Conservation (phyloP, 1,139 yeast species). For the Debaryomyces sp. region DNA sequence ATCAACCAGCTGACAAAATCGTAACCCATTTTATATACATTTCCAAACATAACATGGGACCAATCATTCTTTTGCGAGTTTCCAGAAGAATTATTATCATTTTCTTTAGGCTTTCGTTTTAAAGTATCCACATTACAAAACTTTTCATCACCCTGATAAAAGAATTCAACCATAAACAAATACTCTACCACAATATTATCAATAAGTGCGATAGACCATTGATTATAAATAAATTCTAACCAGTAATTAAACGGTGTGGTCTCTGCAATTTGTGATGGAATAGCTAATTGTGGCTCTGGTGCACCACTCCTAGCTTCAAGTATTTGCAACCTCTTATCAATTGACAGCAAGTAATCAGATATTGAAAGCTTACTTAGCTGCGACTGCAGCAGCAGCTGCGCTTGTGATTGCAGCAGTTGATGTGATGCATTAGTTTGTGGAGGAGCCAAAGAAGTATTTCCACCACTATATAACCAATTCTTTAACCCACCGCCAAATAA, state of each 20-base stretch:
- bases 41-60: conserved; percentile 55
- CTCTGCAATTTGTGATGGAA: conserved; percentile 87
- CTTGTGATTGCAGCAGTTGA: background rate
- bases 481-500: conserved; percentile 31
- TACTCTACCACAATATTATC: conserved; percentile 84
- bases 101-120: conserved; percentile 7
- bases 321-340: conserved; percentile 56
- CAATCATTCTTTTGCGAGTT: conserved; percentile 39
- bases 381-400: background rate
- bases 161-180: conserved; percentile 72
- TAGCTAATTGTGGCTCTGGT: conserved; percentile 59
- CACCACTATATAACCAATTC: conserved; percentile 25
- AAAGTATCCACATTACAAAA: conserved; percentile 22
- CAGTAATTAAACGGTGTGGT: conserved; percentile 65
- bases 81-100: conserved; percentile 24
- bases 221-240: conserved; percentile 74
- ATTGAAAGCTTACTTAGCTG: conserved; percentile 22
- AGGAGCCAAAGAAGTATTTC: conserved; percentile 7
- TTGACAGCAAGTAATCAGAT: conserved; percentile 57
- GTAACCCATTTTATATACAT: conserved; percentile 46
- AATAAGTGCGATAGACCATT: conserved; percentile 70
- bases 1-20: conserved; percentile 45
- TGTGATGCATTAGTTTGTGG: conserved; percentile 5
- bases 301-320: conserved; percentile 26
- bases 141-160: conserved; percentile 53